Base-by-base conservation (phyloP, 495 filamentous ascomycete species). In the Xylaria grammica region DNA sequence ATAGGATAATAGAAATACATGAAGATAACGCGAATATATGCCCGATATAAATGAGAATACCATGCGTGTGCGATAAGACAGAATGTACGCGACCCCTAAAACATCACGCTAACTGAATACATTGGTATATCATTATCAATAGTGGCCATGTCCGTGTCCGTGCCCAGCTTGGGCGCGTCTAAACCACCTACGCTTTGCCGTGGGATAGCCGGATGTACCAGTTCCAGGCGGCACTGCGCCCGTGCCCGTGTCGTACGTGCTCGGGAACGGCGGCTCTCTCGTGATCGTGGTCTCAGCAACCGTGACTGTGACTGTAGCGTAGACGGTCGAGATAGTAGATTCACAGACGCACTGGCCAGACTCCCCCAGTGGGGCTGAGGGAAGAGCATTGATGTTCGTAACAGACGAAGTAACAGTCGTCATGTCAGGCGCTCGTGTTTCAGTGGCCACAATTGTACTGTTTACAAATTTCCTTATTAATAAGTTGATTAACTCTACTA, bases 181-280 rank as follows among this genome's bases (percentile, higher is more conserved):
- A 44, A 74, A 60, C 71, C 71, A 74, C 30, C 69, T 72, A 3
- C 71, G 67, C 15, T 61, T 46, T 44, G 63, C 60, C 44, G 34
- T 71, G n/a, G 69, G 48, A 26, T 29, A 24, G 13, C 26, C 36
- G 24, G 5, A 45, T 20, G 51, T 20, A 4, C 55, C 63, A 20
- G 53, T 50, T 15, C 61, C 61, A 42, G 22, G 1, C 11, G 26
- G 36, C 46, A 38, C 29, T 26, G 5, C 34, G 42, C 30, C 62
- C 26, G 68, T 65, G 7, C 68, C 63, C 26, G 60, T 67, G 13
- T 59, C 19, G 63, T 69, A 72, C 8, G 45, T 55, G 27, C 52
- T 68, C 9, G 69, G 65, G 54, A 63, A 68, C 13, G 69, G 67
- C 30, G 71, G 69, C 53, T 74, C 59, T 17, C 72, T 69, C 52